A percentile compares a stretch with the other conserved stretches of the same genome.
Evolutionary conservation across 495 filamentous ascomycete genomes (phyloP).

Genomic region (Niebla homalea): DNA sequence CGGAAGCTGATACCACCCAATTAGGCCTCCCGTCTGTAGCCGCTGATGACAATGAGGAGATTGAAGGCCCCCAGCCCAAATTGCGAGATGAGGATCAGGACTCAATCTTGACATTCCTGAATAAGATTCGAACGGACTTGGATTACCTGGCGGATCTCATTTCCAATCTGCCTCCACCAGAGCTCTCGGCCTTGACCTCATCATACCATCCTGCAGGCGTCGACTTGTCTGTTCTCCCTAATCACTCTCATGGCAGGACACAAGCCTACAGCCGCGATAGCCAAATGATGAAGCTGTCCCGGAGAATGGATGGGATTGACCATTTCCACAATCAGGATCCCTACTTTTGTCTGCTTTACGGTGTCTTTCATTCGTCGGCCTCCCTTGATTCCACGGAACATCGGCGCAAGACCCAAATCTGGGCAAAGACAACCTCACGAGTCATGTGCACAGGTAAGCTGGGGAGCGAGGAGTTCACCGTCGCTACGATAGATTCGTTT

Average conservation of each 20-base stretch:
- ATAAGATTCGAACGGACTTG: constrained; percentile 67
- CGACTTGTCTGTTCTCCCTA: constrained; percentile 68
- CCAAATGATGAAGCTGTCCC: constrained; percentile 21
- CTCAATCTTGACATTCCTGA: constrained; percentile 65
- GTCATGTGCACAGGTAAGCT: constrained; percentile 43
- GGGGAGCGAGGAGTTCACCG: constrained; percentile 51
- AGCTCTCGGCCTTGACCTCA: constrained; percentile 59
- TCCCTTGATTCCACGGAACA: constrained; percentile 67
- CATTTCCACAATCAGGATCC: constrained; percentile 83
- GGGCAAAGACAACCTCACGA: constrained; percentile 57
- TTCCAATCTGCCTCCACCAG: constrained; percentile 52
- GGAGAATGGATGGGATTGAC: constrained; percentile 42
- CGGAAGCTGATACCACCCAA: too few relatives aligned
- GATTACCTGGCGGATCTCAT: constrained; percentile 77
- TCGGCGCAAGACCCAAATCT: constrained; percentile 59
- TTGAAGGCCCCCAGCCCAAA: constrained; percentile 49
- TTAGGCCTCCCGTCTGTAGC: not conserved
- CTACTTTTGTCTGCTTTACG: constrained; percentile 72
- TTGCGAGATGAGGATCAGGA: constrained; percentile 63
- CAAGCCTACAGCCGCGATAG: constrained; percentile 26
- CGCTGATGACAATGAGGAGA: constrained; percentile 22
- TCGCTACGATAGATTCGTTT: constrained; percentile 69
- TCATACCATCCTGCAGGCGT: constrained; percentile 66
- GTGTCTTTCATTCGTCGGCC: constrained; percentile 75
- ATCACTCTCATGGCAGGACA: constrained; percentile 48